Evolutionary conservation across 192 early-diverging fungal genomes (phyloP), one percentile per base, ranked within the genome.

Genomic region (Coemansia sp.): DNA sequence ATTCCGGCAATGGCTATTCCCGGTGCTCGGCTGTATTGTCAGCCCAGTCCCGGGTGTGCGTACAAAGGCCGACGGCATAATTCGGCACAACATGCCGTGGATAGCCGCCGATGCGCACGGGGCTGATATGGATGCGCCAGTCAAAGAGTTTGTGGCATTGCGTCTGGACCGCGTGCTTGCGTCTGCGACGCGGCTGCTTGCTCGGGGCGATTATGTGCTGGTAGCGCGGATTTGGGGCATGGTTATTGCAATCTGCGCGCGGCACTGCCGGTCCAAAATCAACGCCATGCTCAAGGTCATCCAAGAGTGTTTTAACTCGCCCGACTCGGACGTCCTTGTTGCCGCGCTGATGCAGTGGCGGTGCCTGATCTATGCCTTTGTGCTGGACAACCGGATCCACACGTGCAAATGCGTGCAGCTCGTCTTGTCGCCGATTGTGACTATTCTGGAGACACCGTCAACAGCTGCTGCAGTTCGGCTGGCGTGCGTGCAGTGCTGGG

Each of bases 71-170:
- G 68, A 67, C 60, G 43, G 21, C 45, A 71, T 78, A 19, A 45
- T 78, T 2, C 54, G 75, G 24, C 64, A 62, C 24, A 78, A 71
- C 56, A 78, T 78, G 7, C 75, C 75, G 23, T 78, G 75, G 75
- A 56, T 78, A 16, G 60, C 75, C 12, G 75, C 75, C 45, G 69
- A 71, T 33, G 33, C 47, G 4, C 75, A 78, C 23, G 32, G 33
- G 25, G 35, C 64, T 12, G 75, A 71, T 24, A 62, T 71, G 65
- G 69, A 71, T 23, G 8, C 4, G 2, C 40, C 28, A 3, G 65
- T 54, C 30, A 21, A 46, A n/a, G 42, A 33, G n/a, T 78, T 71
- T 38, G 22, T 71, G 8, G 58, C 45, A 2, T 19, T 40, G 11
- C 47, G 63, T 6, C 53, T 71, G 38, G 58, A 60, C 30, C 53